phyloP scores from a whole-genome alignment of 192 early-diverging fungal genomes.

The Cetraspora pellucida region DNA sequence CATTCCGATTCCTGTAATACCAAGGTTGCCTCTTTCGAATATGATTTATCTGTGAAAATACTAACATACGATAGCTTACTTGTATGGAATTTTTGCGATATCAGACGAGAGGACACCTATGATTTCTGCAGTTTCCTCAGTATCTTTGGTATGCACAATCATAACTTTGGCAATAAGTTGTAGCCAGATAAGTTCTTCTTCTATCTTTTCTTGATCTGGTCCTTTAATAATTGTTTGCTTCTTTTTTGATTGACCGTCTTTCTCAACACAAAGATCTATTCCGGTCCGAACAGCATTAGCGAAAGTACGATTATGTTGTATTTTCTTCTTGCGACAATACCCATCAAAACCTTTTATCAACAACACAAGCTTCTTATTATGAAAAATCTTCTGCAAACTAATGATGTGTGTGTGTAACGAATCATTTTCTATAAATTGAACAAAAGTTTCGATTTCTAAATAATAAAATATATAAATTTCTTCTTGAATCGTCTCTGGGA shows the following conservation, averaged over 20 bases:
- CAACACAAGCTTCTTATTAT: slow-evolving; percentile 35
- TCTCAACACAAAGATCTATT: neutral
- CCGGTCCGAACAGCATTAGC: slow-evolving; percentile 31
- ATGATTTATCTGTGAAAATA: neutral
- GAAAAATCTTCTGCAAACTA: slow-evolving; percentile 6
- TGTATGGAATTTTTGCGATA: slow-evolving; percentile 41
- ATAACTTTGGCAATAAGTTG: slow-evolving; percentile 38
- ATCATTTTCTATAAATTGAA: slow-evolving; percentile 26
- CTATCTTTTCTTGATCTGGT: slow-evolving; percentile 30
- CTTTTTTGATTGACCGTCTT: neutral
- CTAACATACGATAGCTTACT: slow-evolving; percentile 33
- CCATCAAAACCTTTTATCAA: slow-evolving; percentile 46
- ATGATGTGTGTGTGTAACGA: slow-evolving; percentile 17
- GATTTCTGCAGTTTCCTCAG: slow-evolving; percentile 40
- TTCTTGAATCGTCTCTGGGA: slow-evolving; percentile 30
- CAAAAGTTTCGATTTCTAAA: slow-evolving; percentile 29
- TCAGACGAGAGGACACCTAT: slow-evolving; percentile 37
- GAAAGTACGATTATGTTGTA: slow-evolving; percentile 34
- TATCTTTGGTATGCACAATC: slow-evolving; percentile 38
- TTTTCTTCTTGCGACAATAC: slow-evolving; percentile 40
- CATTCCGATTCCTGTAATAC: slow-evolving; percentile 16
- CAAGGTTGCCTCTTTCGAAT: neutral
- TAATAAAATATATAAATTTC: slow-evolving; percentile 35
- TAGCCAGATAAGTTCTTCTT: slow-evolving; percentile 36
- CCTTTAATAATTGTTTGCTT: neutral